phyloP scores from a whole-genome alignment of 805 yeast genomes.

The Pichia sporocuriosa region DNA sequence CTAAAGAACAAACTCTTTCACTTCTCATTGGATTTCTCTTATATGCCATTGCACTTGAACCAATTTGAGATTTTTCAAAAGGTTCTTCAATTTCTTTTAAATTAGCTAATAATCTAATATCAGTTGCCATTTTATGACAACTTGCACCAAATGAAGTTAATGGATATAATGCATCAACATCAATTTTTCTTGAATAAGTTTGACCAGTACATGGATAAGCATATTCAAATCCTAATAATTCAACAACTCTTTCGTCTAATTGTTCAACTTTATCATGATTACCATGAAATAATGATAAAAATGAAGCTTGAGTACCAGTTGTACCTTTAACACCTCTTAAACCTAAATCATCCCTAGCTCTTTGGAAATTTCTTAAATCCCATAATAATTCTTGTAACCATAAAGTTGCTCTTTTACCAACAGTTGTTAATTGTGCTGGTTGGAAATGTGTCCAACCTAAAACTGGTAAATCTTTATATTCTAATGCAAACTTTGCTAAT shows the following conservation, averaged over 20 bases:
- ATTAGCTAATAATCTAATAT: constrained; percentile 90
- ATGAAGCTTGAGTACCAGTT: constrained; percentile 97
- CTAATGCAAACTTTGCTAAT: constrained; percentile 77
- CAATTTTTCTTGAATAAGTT: constrained; percentile 98
- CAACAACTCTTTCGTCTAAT: constrained; percentile 85
- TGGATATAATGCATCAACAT: constrained; percentile 88
- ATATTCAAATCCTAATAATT: constrained; percentile 85
- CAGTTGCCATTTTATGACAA: constrained; percentile 97
- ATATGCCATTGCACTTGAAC: constrained; percentile 98
- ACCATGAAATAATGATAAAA: constrained; percentile 91
- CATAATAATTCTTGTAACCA: constrained; percentile 97
- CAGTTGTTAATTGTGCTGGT: constrained; percentile 98
- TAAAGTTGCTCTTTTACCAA: constrained; percentile 94
- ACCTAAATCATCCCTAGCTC: constrained; percentile 96
- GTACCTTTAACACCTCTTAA: constrained; percentile 98
- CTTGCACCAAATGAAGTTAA: constrained; percentile 92
- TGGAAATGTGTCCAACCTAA: constrained; percentile 99
- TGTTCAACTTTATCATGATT: constrained; percentile 94
- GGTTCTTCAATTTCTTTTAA: constrained; percentile 98
- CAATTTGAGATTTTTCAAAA: constrained; percentile 96
- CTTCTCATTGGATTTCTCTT: constrained; percentile 99
- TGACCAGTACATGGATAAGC: constrained; percentile 98
- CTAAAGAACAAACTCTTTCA: constrained; percentile 96
- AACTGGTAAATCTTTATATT: constrained; percentile 92
- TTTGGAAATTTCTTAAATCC: constrained; percentile 92